These are phyloP conservation scores for Dictyostelium discoideum DNA, from an alignment of 78 protist species.

Conservation along the genomic window DNA sequence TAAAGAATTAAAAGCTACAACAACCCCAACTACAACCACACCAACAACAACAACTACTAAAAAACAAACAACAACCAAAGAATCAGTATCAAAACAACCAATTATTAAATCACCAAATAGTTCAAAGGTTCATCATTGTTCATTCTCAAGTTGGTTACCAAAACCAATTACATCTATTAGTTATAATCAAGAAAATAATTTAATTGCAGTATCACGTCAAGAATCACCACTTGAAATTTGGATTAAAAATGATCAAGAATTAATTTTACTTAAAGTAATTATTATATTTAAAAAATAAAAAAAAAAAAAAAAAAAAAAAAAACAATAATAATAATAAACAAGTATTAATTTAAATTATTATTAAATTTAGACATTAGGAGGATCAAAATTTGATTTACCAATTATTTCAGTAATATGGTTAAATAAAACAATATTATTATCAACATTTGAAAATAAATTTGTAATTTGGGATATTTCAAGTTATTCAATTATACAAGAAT, in stretches of 20 bases:
- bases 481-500: slow-evolving; percentile 17
- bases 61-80: neutral
- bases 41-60: neutral
- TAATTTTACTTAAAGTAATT: neutral
- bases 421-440: slow-evolving; percentile 12
- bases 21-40: neutral
- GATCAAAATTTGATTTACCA: slow-evolving; percentile 51
- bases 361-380: slow-evolving; percentile 33
- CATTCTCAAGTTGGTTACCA: slow-evolving; percentile 61
- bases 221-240: slow-evolving; percentile 43
- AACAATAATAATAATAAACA: neutral
- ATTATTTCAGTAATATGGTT: slow-evolving; percentile 16
- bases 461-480: slow-evolving; percentile 37
- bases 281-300: neutral
- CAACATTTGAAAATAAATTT: slow-evolving; percentile 36
- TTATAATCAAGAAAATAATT: neutral
- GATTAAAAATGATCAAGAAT: neutral
- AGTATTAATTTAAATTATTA: neutral
- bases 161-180: slow-evolving; percentile 12
- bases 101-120: neutral
- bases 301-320: no score
- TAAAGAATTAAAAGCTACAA: neutral
- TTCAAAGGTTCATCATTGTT: slow-evolving; percentile 31
- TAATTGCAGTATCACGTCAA: slow-evolving; percentile 47
- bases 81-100: neutral